phyloP scores from a whole-genome alignment of 2,329 filamentous ascomycete genomes.

The Pseudocercospora macadamiae region DNA sequence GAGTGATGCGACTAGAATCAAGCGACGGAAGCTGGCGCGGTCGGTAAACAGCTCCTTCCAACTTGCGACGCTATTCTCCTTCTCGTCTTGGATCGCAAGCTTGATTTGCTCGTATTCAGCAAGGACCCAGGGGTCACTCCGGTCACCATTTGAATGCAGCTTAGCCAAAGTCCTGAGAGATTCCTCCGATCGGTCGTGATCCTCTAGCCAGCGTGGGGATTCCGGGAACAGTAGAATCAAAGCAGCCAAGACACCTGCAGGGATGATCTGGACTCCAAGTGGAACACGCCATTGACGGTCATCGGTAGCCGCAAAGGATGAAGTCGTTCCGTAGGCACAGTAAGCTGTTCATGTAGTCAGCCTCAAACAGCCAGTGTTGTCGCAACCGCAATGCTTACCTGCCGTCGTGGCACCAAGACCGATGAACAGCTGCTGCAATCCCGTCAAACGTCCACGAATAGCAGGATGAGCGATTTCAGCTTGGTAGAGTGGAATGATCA shows the following conservation, averaged over 20 bases:
- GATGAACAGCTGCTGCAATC: slow-evolving; percentile 49
- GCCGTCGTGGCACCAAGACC: slow-evolving; percentile 44
- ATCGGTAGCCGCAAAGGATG: slow-evolving; percentile 30
- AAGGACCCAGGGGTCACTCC: slow-evolving; percentile 29
- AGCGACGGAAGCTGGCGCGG: slow-evolving; percentile 31
- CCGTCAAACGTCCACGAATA: slow-evolving; percentile 46
- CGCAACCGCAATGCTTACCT: not conserved
- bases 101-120: slow-evolving; percentile 29
- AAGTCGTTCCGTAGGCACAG: slow-evolving; percentile 29
- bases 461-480: slow-evolving; percentile 40
- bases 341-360: slow-evolving; percentile 13
- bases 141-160: slow-evolving; percentile 32
- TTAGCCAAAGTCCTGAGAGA: slow-evolving; percentile 28
- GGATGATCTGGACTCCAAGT: slow-evolving; percentile 47
- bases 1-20: slow-evolving; percentile 30
- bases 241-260: slow-evolving; percentile 44
- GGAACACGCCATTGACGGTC: slow-evolving; percentile 48
- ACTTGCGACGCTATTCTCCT: slow-evolving; percentile 17
- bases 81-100: slow-evolving; percentile 16
- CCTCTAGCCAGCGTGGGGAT: slow-evolving; percentile 36
- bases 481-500: slow-evolving; percentile 45
- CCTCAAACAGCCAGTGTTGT: not conserved
- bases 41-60: slow-evolving; percentile 32
- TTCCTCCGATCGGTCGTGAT: slow-evolving; percentile 31
- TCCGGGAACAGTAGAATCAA: slow-evolving; percentile 41